Evolutionary conservation across 495 filamentous ascomycete species (phyloP).

Genomic region (Aspergillus sparsus): DNA sequence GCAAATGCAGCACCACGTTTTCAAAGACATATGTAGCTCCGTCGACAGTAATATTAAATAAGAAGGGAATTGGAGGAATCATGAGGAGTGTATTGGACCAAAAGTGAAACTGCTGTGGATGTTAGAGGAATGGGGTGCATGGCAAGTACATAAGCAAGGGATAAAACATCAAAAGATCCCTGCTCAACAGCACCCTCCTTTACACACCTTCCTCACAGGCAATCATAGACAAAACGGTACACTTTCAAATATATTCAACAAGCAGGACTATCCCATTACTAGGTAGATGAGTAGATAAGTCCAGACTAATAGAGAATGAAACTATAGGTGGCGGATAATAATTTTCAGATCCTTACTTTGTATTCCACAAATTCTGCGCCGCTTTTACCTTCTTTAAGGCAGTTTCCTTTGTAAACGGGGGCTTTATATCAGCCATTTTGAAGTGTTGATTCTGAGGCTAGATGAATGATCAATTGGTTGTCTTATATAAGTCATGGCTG

Average conservation of each 20-base stretch:
- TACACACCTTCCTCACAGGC: neutral
- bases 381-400: conserved; percentile 80
- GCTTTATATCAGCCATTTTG: conserved; percentile 58
- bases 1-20: neutral
- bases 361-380: conserved; percentile 86
- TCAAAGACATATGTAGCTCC: neutral
- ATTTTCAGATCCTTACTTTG: conserved; percentile 50
- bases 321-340: conserved; percentile 2
- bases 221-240: neutral
- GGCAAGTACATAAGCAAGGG: conserved; percentile 34
- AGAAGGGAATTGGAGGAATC: conserved; percentile 2
- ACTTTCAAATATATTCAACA: neutral
- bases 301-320: neutral
- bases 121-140: neutral
- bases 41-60: conserved; percentile 18
- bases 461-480: neutral
- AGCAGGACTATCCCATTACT: neutral
- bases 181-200: neutral
- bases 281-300: neutral
- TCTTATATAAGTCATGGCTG: neutral
- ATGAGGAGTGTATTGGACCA: conserved; percentile 4
- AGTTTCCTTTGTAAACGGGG: conserved; percentile 79
- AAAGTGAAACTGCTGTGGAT: neutral
- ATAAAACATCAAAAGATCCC: conserved; percentile 18
- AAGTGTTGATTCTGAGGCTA: neutral